phyloP scores from a whole-genome alignment of 169 alveolate species.

The Eimeria maxima region DNA sequence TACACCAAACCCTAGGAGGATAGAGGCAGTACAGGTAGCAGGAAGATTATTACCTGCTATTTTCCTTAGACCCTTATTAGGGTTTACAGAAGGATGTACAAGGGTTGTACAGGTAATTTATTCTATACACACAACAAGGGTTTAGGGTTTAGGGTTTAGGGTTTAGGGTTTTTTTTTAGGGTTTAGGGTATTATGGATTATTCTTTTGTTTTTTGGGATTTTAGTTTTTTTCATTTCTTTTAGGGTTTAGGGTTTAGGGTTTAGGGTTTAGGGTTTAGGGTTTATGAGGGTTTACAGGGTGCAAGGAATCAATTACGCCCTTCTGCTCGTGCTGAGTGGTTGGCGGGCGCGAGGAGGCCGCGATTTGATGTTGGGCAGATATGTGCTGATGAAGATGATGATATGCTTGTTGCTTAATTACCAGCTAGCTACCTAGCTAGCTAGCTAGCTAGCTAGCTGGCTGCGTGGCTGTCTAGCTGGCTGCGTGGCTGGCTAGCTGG shows the following conservation, averaged over 20 bases:
- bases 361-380: not conserved
- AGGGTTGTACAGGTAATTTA: slow-evolving; percentile 54
- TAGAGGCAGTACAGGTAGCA: not conserved
- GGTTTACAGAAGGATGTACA: slow-evolving; percentile 48
- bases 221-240: too few relatives aligned
- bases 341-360: not conserved
- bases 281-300: not conserved
- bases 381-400: slow-evolving; percentile 5
- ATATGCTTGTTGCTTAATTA: slow-evolving; percentile 6
- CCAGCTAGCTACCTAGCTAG: not conserved
- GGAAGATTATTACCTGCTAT: slow-evolving; percentile 16
- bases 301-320: slow-evolving; percentile 14
- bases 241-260: not conserved
- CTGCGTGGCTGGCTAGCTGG: not conserved
- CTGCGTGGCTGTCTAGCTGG: too few relatives aligned
- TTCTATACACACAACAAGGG: too few relatives aligned
- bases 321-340: slow-evolving; percentile 30
- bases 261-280: not conserved
- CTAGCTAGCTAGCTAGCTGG: too few relatives aligned
- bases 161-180: not conserved
- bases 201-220: too few relatives aligned
- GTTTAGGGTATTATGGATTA: too few relatives aligned
- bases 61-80: slow-evolving; percentile 1
- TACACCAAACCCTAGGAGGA: not conserved
- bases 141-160: slow-evolving; percentile 6